A percentile compares a stretch with the other conserved stretches of the same genome.
phyloP scores from a whole-genome alignment of 345 rosid genomes.

The sweet orange (Citrus sinensis) region DVS_A1.0 CM039162.1:12107001-12107500 shows the following conservation, averaged over 20 bases:
- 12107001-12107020: not conserved
- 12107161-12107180: conserved; percentile 97
- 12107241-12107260: conserved; percentile 6
- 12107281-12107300: not conserved
- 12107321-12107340: conserved; percentile 61
- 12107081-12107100: conserved; percentile 76
- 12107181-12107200: conserved; percentile 94
- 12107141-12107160: conserved; percentile 73
- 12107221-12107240: conserved; percentile 65
- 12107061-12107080: conserved; percentile 41
- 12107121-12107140: conserved; percentile 85
- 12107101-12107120: conserved; percentile 93
- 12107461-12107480: conserved; percentile 72
- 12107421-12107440: not conserved
- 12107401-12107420: too few relatives aligned
- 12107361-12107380: conserved; percentile 82
- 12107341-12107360: conserved; percentile 71
- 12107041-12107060: not conserved
- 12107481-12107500: conserved; percentile 80
- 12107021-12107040: not conserved
- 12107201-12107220: conserved; percentile 96
- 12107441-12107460: not conserved
- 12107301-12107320: conserved; percentile 55
- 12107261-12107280: not conserved
- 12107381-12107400: not conserved